These are phyloP conservation scores for Gnetum montanum DNA, from an alignment of 75 land plant genomes.

Conservation along the genomic window DNA sequence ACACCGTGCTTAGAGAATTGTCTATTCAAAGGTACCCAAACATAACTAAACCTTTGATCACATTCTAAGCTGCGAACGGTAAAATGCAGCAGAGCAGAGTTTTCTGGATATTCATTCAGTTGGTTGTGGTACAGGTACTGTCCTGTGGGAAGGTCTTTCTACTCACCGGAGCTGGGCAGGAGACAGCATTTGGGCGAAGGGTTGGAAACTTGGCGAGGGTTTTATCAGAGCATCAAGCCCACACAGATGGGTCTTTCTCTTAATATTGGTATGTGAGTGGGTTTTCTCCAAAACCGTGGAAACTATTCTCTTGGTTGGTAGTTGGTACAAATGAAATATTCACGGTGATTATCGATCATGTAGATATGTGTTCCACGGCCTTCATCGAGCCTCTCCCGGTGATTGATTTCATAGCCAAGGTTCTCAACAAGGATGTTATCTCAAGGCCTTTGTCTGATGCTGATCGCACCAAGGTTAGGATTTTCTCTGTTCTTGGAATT, in stretches of 20 bases:
- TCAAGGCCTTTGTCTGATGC: slow-evolving; percentile 62
- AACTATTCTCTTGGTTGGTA: background rate
- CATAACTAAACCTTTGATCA: background rate
- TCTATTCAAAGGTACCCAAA: slow-evolving; percentile 51
- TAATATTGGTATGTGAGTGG: slow-evolving; percentile 56
- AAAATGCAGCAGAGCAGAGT: background rate
- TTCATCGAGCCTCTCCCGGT: slow-evolving; percentile 80
- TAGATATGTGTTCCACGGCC: slow-evolving; percentile 87
- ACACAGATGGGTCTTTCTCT: slow-evolving; percentile 93
- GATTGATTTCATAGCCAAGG: slow-evolving; percentile 63
- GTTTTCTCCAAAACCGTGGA: background rate
- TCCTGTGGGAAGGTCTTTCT: slow-evolving; percentile 75
- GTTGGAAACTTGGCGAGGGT: slow-evolving; percentile 78
- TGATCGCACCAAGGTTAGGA: slow-evolving; percentile 84
- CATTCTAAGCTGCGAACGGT: background rate
- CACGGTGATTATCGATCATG: background rate
- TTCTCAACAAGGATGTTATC: slow-evolving; percentile 44
- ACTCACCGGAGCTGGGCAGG: slow-evolving; percentile 51
- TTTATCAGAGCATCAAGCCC: slow-evolving; percentile 84
- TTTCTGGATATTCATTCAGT: background rate
- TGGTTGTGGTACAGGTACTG: slow-evolving; percentile 23
- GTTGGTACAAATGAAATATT: background rate
- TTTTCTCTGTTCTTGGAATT: background rate
- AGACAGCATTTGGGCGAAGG: slow-evolving; percentile 68
- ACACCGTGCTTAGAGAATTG: slow-evolving; percentile 80